Evolutionary conservation across 2,329 filamentous ascomycete species (phyloP), one percentile per base, ranked within the genome.

Genomic region (Aspergillus sp.): DNA sequence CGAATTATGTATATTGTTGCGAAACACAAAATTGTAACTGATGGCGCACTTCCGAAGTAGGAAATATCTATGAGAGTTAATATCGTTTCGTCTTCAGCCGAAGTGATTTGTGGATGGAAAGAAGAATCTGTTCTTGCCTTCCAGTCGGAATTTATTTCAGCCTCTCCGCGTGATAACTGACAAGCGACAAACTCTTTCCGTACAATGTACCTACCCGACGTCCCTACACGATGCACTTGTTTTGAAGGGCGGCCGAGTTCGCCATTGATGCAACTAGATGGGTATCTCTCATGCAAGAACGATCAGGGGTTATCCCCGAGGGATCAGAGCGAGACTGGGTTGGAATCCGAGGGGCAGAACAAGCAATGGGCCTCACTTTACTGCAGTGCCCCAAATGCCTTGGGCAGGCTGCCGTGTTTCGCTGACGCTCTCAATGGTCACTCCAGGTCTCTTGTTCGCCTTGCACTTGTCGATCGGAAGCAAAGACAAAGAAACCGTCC

Each of bases 221-320:
- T 40, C 33, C 20, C 30, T 40, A 47, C 24, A 27, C 11, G 22
- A 22, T 12, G 40, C 19, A 42, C 40, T 11, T 42, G 4, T 22
- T 8, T 40, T 27, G 19, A 20, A 34, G 30, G 48, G 37, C 46
- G 49, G 27, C n/a, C 17, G 19, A 22, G 12, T 17, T 37, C 24
- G 17, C 24, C 30, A 22, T 42, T 20, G 56, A 8, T 37, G 50
- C 37, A 50, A 37, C 44, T 45, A 39, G 59, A 54, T 61, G 41
- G 56, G 58, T 57, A 51, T 52, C 60, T 64, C 62, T 59, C 48
- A 64, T 64, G 62, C 61, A 59, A 45, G 51, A 20, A 13, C 30
- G 33, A 49, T 34, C 61, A 51, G 46, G 62, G 58, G 56, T 63
- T 46, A 56, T 56, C 58, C 60, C 51, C 39, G 56, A 27, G 46